These are phyloP conservation scores for Spirogloea muscicola DNA, from an alignment of 139 green algal species.

Conservation along the genomic window DNA sequence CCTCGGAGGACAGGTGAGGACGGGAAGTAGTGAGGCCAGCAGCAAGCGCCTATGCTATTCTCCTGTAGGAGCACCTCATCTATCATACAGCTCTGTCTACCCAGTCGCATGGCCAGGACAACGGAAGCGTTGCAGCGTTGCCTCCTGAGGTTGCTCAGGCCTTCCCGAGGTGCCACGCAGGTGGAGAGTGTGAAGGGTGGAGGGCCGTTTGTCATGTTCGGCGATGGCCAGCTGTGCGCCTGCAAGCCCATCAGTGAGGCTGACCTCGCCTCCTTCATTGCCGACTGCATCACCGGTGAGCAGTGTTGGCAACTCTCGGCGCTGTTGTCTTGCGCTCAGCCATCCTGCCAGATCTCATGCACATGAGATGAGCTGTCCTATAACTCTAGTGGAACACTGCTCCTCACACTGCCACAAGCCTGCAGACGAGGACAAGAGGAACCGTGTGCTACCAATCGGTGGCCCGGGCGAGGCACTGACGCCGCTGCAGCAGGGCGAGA, in stretches of 20 bases:
- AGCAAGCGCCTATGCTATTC: too few species aligned
- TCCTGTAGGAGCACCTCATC: too few species aligned
- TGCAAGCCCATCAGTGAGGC: slow-evolving; percentile 99
- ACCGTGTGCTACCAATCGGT: slow-evolving; percentile 89
- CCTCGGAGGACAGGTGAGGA: slow-evolving; percentile 54
- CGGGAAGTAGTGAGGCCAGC: too few species aligned
- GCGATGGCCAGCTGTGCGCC: slow-evolving; percentile 85
- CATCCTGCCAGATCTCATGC: background rate
- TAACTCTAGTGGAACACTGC: background rate
- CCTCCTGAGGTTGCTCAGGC: background rate
- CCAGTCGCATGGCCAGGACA: background rate
- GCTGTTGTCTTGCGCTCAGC: background rate
- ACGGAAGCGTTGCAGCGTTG: background rate
- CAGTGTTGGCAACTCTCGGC: background rate
- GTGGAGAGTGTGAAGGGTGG: slow-evolving; percentile 87
- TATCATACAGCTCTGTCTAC: too few species aligned
- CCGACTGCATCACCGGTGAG: slow-evolving; percentile 68
- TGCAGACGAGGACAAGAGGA: slow-evolving; percentile 32
- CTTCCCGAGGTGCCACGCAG: slow-evolving; percentile 44
- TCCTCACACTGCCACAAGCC: background rate
- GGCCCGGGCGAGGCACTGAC: slow-evolving; percentile 83
- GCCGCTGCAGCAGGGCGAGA: slow-evolving; percentile 82
- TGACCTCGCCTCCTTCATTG: slow-evolving; percentile 89
- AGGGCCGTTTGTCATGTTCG: slow-evolving; percentile 98
- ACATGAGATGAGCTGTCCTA: background rate